Evolutionary conservation across 208 protist species (phyloP), one percentile per base, ranked within the genome.

Genomic region (Trypanosoma vivax): DNA sequence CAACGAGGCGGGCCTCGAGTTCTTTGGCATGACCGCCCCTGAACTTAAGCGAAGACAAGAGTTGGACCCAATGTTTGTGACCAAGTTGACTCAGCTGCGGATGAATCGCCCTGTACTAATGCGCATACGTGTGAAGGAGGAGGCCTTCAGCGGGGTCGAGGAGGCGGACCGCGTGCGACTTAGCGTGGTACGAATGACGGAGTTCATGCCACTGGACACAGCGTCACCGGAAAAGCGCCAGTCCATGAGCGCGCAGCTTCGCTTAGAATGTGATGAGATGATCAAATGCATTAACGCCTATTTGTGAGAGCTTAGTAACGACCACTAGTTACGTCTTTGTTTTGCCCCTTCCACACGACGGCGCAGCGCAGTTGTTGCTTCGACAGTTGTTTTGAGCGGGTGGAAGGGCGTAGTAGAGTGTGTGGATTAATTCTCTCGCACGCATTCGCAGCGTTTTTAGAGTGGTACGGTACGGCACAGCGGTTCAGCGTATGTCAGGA

Each of bases 71-170:
- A 76, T 75, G 50, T 90, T 78, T 63, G 67, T 95, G 19, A 77
- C 84, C 28, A 75, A 76, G 54, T 65, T 92, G 14, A 70, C 77
- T 2, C 78, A 90, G 64, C 49, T 66, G 18, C 84, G 88, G 40
- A 87, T 95, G 73, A 90, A 95, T 57, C 78, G 82, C 18, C 88
- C 84, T 0, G 71, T 92, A 27, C 60, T 91, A 54, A 89, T 92
- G 76, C 84, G 84, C 10, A 65, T 92, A 59, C 84, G 88, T 1
- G 84, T 92, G 50, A 92, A 92, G 76, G 80, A 95, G 65, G 88
- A 94, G 61, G 63, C 41, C 16, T 67, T 49, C 49, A 9, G 55
- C 7, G 79, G 75, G 27, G 58, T 50, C 11, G 81, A 83, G 59
- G 83, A 73, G 23, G 50, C 60, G n/a, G 88, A 92, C 10, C 81